Percentiles rank a stretch among this genome's conserved stretches.
Conservation (phyloP, 1,139 yeast species). For the Saccharomyces hybrid region DNA sequence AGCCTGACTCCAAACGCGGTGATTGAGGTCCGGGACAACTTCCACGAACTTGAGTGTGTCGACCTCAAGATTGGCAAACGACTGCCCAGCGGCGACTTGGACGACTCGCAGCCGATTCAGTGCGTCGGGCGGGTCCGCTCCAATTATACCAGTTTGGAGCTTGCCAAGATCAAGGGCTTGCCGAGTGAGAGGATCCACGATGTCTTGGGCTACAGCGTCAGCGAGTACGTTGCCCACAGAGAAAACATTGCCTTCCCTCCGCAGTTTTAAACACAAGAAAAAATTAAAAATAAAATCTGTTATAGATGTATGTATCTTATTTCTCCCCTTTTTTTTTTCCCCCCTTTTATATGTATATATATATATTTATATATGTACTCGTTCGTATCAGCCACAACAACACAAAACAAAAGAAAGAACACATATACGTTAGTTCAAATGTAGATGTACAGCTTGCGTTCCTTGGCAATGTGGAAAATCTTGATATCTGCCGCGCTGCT, state of each 20-base stretch:
- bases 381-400: neutral
- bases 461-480: neutral
- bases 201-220: constrained; percentile 76
- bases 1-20: constrained; percentile 89
- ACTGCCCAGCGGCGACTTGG: constrained; percentile 32
- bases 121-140: constrained; percentile 82
- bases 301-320: neutral
- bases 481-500: neutral
- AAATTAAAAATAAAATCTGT: too few species aligned
- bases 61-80: constrained; percentile 50
- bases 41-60: constrained; percentile 87
- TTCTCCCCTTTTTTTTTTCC: neutral
- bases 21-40: constrained; percentile 60
- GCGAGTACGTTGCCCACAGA: constrained; percentile 85
- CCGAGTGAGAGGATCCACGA: constrained; percentile 65
- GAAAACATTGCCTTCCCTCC: constrained; percentile 85
- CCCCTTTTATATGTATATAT: too few species aligned
- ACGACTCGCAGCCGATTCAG: constrained; percentile 38
- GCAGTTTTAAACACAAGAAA: too few species aligned
- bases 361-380: too few species aligned
- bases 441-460: neutral
- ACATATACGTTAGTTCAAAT: neutral
- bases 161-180: constrained; percentile 67
- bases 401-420: neutral
- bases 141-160: constrained; percentile 71